Evolutionary conservation across 306 rosid species (phyloP).

Genomic region (Citrullus mucosospermus): DNA sequence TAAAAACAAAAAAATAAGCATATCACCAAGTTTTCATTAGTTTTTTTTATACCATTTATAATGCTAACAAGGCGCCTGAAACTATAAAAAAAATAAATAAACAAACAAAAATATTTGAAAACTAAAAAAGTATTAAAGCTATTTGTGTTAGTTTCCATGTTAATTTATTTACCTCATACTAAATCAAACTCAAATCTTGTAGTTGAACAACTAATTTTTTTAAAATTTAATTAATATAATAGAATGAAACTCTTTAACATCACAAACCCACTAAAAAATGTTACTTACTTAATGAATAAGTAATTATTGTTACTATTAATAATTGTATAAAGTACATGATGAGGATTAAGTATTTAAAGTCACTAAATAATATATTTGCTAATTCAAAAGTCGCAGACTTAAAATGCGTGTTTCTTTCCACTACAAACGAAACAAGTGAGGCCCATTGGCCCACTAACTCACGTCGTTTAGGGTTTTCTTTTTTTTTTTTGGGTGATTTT

Average conservation of each 20-base stretch:
- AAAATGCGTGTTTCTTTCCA: neutral
- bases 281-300: neutral
- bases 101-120: too few species aligned
- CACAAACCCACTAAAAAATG: neutral
- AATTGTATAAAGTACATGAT: neutral
- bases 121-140: too few species aligned
- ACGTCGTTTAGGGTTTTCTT: neutral
- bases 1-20: too few species aligned
- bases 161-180: too few species aligned
- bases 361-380: neutral
- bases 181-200: too few species aligned
- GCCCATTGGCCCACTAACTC: neutral
- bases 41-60: too few species aligned
- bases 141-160: too few species aligned
- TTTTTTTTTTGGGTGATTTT: neutral
- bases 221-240: too few species aligned
- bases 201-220: neutral
- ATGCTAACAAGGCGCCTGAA: too few species aligned
- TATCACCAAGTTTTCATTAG: neutral
- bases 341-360: neutral
- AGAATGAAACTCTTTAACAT: too few species aligned
- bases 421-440: neutral
- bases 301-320: neutral
- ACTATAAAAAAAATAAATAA: too few species aligned
- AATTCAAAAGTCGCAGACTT: neutral